Evolutionary conservation across 2,329 filamentous ascomycete species (phyloP), one percentile per base, ranked within the genome.

Genomic region (Verticillium albo-atrum): DNA sequence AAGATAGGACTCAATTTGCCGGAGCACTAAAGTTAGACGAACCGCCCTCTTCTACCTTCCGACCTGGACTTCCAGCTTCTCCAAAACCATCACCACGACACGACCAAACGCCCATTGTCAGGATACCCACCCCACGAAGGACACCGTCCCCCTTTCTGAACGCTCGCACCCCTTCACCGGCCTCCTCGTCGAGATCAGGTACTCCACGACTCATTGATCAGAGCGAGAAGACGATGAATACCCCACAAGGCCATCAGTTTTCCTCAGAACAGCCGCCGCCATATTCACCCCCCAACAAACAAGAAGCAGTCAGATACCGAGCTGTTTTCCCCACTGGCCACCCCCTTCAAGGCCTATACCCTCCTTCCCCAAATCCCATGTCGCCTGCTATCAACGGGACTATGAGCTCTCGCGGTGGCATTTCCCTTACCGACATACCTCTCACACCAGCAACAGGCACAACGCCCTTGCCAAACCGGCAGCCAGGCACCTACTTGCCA

Each of bases 311-410:
- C 37, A 78, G 82, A 54, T 88, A 86, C 66, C 79, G 79, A 58
- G 83, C 84, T 2, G 77, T 88, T 4, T 81, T 86, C 55, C 83
- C 87, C 6, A 80, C 85, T 0, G 77, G 75, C 3, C 81, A 85
- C 61, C 74, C 76, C 0, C 67, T 79, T 42, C 74, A 74, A 50
- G 66, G 70, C 10, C 77, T 81, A 58, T 80, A 81, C 32, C 81
- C 85, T 2, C 79, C 80, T 1, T 86, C 87, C 5, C 86, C 87
- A 0, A 82, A 82, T 0, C 86, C 85, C 2, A 72, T 84, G 0
- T 89, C 89, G 1, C 87, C 88, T 2, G 87, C 81, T 0, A 74
- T 89, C 42, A 79, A 85, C 37, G 78, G 79, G 15, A 83, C 82
- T 0, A 89, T 90, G 79, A 82, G 82, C 12, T 84, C 85, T 0